Conservation (phyloP, 2,329 filamentous ascomycete genomes). For the Knufia fluminis region DNA sequence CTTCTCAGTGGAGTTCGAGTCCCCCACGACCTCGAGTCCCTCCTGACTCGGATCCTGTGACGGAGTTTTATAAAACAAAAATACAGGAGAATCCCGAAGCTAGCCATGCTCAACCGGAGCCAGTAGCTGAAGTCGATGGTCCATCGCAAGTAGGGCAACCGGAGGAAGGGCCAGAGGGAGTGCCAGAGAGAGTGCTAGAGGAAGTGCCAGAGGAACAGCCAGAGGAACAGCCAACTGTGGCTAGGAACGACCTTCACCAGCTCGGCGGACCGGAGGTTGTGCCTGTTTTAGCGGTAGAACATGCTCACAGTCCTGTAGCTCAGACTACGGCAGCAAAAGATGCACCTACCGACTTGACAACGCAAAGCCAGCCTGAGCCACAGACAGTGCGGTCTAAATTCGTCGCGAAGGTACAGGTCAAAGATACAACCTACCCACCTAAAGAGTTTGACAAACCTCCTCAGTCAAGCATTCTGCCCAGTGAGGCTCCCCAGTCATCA, state of each 20-base stretch:
- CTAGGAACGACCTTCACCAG: too few relatives aligned
- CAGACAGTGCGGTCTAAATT: not conserved
- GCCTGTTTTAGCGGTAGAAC: too few relatives aligned
- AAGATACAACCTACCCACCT: constrained; percentile 1
- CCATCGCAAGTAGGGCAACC: too few relatives aligned
- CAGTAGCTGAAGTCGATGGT: not conserved
- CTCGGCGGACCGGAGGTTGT: too few relatives aligned
- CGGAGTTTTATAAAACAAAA: not conserved
- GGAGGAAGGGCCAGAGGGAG: too few relatives aligned
- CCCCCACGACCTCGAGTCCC: not conserved
- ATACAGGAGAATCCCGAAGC: not conserved
- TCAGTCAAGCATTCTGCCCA: not conserved
- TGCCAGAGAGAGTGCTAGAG: too few relatives aligned
- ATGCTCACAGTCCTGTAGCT: too few relatives aligned
- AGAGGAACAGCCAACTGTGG: too few relatives aligned
- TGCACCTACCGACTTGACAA: not conserved
- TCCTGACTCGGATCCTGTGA: not conserved
- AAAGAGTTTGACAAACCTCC: not conserved
- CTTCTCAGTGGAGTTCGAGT: constrained; percentile 3
- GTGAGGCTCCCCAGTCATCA: not conserved
- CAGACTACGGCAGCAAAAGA: not conserved
- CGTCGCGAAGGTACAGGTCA: constrained; percentile 1
- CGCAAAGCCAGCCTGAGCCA: not conserved
- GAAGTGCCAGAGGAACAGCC: too few relatives aligned
- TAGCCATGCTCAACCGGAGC: not conserved